Percentiles rank a stretch among this genome's conserved stretches.
Evolutionary conservation across 257 asterid genomes (phyloP).

Genomic region (Sherardia arvensis): DNA sequence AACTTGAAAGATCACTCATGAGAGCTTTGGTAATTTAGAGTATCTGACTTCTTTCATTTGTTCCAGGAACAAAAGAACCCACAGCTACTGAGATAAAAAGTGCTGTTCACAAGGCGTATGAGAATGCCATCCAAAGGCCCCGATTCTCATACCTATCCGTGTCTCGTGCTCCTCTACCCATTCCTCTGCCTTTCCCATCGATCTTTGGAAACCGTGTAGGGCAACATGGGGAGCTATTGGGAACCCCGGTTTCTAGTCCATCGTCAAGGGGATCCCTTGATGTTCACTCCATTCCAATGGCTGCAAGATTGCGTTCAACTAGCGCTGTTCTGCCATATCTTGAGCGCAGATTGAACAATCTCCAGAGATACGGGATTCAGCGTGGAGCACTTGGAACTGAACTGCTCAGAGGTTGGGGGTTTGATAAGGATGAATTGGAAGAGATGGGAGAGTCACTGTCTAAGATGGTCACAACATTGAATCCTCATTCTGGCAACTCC

Average conservation of each 20-base stretch:
- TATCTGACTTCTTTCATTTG: neutral
- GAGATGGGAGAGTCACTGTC: constrained; percentile 70
- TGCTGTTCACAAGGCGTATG: constrained; percentile 54
- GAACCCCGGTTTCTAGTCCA: constrained; percentile 26
- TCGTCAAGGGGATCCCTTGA: constrained; percentile 65
- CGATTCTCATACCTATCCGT: constrained; percentile 66
- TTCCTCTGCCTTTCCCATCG: constrained; percentile 85
- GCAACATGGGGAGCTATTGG: constrained; percentile 54
- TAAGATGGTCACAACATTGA: constrained; percentile 44
- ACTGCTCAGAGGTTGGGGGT: constrained; percentile 66
- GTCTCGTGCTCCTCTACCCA: constrained; percentile 76
- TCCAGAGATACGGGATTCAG: constrained; percentile 53
- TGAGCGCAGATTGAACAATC: constrained; percentile 52
- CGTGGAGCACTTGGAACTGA: constrained; percentile 63
- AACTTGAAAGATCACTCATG: neutral
- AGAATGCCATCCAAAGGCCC: constrained; percentile 37
- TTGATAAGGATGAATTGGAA: constrained; percentile 60
- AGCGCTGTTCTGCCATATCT: constrained; percentile 64
- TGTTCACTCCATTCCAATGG: constrained; percentile 81
- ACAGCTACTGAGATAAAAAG: constrained; percentile 50
- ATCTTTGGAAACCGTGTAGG: constrained; percentile 58
- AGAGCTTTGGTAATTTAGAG: neutral
- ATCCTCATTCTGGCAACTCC: constrained; percentile 36
- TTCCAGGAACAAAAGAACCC: constrained; percentile 54
- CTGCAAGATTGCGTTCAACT: constrained; percentile 80